Base-by-base conservation (phyloP, 176 grass and related monocot species). In the Juncus effusus region DNA sequence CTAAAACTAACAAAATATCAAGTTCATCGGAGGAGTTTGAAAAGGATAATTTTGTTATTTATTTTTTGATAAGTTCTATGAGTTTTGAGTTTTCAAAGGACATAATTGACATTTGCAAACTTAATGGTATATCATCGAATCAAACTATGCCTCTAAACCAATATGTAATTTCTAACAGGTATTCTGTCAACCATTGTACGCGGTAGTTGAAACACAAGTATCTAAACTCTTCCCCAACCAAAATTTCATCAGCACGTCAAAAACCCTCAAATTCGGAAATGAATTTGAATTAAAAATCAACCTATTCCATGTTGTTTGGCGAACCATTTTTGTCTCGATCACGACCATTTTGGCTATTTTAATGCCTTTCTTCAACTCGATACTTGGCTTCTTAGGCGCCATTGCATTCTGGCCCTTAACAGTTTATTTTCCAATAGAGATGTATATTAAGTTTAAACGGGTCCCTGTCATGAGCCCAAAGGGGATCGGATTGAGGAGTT, bases 291-390 rank as follows among this genome's bases (percentile, higher is more conserved):
- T 80, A 52, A 81, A 50, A 59, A 5, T 96, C 9, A 91, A 86
- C 73, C 13, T 70, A 10, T 85, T 90, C 75, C 50, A 71, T 53
- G 42, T 90, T 11, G 61, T 76, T 16, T 96, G 79, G 84, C 71
- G 91, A 70, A 83, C 91, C 14, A 36, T 66, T 39, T 96, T 78
- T 77, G 84, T 96, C 63, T 65, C 38, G n/a, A 59, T 84, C 1
- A 63, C 76, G 49, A 96, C 87, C 49, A 69, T 85, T 7, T 47
- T 81, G 36, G 91, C 87, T 0, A 67, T 88, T 42, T 5, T 83
- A 8, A 74, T 96, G 87, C 87, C 91, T 0, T 96, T 96, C 87
- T 96, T 91, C 82, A 96, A 96, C 62, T 82, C 82, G 57, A 83
- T 96, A 39, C 80, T 96, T 0, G 79, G 80, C 1, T 85, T 96